Evolutionary conservation across 805 yeast species (phyloP).

Genomic region (Suhomyces sp.): DNA sequence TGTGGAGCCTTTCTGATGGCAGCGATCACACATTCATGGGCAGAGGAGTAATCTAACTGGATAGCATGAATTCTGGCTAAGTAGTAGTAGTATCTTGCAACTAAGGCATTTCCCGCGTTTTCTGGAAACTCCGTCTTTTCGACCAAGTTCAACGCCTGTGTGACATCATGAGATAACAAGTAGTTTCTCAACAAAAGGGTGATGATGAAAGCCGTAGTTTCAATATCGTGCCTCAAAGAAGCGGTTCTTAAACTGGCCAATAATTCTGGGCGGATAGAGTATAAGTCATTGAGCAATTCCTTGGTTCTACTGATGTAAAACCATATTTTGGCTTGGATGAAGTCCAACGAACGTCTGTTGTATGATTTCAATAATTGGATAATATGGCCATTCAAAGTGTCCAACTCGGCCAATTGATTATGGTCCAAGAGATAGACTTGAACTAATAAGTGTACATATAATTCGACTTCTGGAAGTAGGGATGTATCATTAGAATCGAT

Average conservation of each 20-base stretch:
- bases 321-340: constrained; percentile 88
- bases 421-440: constrained; percentile 75
- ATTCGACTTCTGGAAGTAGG: constrained; percentile 74
- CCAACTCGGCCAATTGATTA: constrained; percentile 47
- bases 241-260: constrained; percentile 81
- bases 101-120: constrained; percentile 80
- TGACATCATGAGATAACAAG: constrained; percentile 72
- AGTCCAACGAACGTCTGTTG: constrained; percentile 82
- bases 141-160: constrained; percentile 85
- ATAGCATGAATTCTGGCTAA: constrained; percentile 87
- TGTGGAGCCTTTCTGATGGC: constrained; percentile 97
- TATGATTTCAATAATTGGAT: constrained; percentile 57
- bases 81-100: constrained; percentile 89
- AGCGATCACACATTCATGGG: constrained; percentile 87
- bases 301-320: constrained; percentile 79
- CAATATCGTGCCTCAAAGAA: constrained; percentile 86
- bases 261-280: constrained; percentile 65
- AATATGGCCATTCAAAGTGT: constrained; percentile 52
- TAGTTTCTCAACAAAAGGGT: constrained; percentile 85
- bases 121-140: constrained; percentile 88
- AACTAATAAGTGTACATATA: constrained; percentile 73
- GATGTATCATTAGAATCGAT: constrained; percentile 8
- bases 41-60: constrained; percentile 88
- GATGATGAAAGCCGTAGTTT: constrained; percentile 83
- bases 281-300: constrained; percentile 57